phyloP scores from a whole-genome alignment of 2,329 filamentous ascomycete species.

The Stemphylium lycopersici region DNA sequence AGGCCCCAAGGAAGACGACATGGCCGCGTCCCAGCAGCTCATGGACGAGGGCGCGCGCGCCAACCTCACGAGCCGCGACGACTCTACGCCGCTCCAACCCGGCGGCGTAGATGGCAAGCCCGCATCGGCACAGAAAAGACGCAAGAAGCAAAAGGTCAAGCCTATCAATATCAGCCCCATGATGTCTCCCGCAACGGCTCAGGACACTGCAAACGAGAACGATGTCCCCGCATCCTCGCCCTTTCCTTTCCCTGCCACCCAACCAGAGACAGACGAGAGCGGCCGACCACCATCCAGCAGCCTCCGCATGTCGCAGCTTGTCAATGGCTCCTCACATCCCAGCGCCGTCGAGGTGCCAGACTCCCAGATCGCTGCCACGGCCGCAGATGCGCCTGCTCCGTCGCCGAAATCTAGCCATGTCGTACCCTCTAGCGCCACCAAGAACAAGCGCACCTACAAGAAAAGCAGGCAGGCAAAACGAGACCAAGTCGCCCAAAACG shows the following conservation, averaged over 20 bases:
- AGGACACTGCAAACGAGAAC: neutral
- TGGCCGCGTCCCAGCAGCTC: slow-evolving; percentile 29
- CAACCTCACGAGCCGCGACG: neutral
- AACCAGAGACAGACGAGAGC: neutral
- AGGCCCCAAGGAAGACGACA: slow-evolving; percentile 28
- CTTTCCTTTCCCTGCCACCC: slow-evolving; percentile 11
- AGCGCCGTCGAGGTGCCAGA: slow-evolving; percentile 21
- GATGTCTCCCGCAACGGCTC: neutral
- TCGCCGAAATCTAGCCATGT: slow-evolving; percentile 11
- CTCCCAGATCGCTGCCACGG: slow-evolving; percentile 9
- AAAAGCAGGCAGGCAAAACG: slow-evolving; percentile 3
- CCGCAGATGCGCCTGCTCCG: neutral
- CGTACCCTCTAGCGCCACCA: slow-evolving; percentile 12
- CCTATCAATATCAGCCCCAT: neutral
- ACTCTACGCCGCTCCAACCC: neutral
- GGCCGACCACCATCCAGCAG: neutral
- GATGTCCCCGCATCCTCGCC: slow-evolving; percentile 6
- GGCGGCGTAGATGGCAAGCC: neutral
- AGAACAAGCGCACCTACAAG: slow-evolving; percentile 12
- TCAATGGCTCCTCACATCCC: neutral
- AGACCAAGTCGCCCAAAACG: neutral
- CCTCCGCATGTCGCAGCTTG: neutral
- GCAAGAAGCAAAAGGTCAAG: slow-evolving; percentile 1
- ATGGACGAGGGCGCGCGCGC: slow-evolving; percentile 18
- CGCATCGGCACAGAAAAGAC: neutral